A percentile compares a stretch with the other conserved stretches of the same genome.
These are phyloP conservation scores for Fagus sylvatica DNA, from an alignment of 306 rosid species.

Conservation along the genomic window DNA sequence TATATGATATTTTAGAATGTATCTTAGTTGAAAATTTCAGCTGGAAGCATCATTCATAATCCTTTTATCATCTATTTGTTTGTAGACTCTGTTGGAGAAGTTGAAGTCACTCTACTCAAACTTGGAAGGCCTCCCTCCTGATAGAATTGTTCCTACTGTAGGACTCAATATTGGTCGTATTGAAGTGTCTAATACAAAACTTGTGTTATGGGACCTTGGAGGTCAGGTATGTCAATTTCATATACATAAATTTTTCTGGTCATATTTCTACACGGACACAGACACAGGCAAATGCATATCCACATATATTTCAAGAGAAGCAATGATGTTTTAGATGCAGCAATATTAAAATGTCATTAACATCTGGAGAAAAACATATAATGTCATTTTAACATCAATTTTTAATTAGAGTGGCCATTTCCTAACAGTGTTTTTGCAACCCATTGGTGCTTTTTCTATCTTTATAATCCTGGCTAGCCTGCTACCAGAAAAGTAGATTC, in stretches of 20 bases:
- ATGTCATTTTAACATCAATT: neutral
- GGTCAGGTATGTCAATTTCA: constrained; percentile 75
- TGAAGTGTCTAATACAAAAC: constrained; percentile 80
- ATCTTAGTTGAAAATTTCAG: neutral
- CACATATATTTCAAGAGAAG: neutral
- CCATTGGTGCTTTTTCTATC: neutral
- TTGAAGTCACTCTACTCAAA: constrained; percentile 80
- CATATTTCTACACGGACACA: neutral
- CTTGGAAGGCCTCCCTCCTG: constrained; percentile 86
- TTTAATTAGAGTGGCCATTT: neutral
- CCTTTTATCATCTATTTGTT: constrained; percentile 9
- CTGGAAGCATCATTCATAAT: constrained; percentile 9
- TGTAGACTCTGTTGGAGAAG: constrained; percentile 94
- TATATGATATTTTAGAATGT: neutral
- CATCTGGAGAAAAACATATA: neutral
- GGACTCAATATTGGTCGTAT: constrained; percentile 97
- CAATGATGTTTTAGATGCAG: neutral
- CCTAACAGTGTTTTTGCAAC: neutral
- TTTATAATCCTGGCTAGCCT: neutral
- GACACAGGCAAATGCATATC: neutral
- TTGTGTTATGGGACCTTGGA: constrained; percentile 97
- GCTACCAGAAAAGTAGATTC: neutral
- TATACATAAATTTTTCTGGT: neutral
- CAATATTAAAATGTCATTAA: neutral
- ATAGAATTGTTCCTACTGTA: constrained; percentile 97